Evolutionary conservation across 257 asterid genomes (phyloP), one percentile per base, ranked within the genome.

Genomic region (Mitragyna speciosa): DNA sequence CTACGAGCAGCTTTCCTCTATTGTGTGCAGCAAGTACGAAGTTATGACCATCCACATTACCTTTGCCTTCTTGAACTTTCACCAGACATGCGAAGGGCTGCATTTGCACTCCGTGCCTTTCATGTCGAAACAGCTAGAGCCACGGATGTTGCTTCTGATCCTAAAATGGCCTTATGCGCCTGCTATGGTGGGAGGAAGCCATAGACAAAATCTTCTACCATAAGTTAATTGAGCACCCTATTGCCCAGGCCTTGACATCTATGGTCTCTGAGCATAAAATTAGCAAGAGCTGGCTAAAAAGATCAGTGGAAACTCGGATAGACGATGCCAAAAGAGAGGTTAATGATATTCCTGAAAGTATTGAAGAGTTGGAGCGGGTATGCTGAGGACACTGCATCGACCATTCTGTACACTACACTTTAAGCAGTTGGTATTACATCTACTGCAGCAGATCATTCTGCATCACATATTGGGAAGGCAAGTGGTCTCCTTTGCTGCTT

Each of bases 1-100:
- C 61, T 82, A 49, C 87, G 95, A 69, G 82, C 93, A 48, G 96
- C 99, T 39, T 83, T 95, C 78, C 93, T 98, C 73, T 92, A 95
- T 64, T 90, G 97, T 79, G 95, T 92, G 67, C 96, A 95, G 82
- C 98, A 93, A 88, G 99, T 95, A n/a, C 87, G 98, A 33, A 88
- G 30, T 47, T 95, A 95, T 83, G 98, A 95, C 81, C 93, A 95
- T 76, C 98, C 92, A 79, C 98, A 93, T 88, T 95, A 95, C 81
- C 97, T 95, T 19, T 95, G 99, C 89, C 98, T 95, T 80, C 97
- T 95, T 58, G 98, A 95, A 87, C 97, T 95, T 65, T 98, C 99
- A 22, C 93, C 91, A 76, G 80, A 82, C 85, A 86, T 92, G 95
- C 85, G 99, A 30, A 95, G 83, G 87, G 87, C 99, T 5, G 98